Base-by-base conservation (phyloP, 2,329 filamentous ascomycete species). In the Colletotrichum lini region DNA sequence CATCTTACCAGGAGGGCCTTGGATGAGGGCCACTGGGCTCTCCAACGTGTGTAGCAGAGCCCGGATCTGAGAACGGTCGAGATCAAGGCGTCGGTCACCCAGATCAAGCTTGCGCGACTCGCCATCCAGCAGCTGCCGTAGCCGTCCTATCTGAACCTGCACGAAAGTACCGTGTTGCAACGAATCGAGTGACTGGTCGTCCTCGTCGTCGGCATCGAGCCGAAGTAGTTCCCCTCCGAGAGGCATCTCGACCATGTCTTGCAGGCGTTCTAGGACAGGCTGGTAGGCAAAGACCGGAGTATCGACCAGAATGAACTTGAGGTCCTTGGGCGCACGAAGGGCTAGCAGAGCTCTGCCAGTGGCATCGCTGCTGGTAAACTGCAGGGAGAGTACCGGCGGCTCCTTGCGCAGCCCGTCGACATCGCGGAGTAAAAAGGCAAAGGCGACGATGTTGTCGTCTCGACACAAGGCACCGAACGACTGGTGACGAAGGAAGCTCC, bases 251-350 rank as follows among this genome's bases (percentile, higher is more conserved):
- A 77, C 80, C 30, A 89, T 88, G 0, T 82, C 79, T 76, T 93
- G 86, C 1, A 94, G 80, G 1, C 88, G 84, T 58, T 86, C 79
- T 5, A 94, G 77, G 1, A 94, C 84, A 0, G 92, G 92, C 65
- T 93, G 90, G 66, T 90, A 93, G 0, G 92, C 89, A 76, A 94
- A 94, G 0, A 91, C 85, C 0, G 92, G 84, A 0, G 92, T 91
- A 52, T 93, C 87, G 0, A 94, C 87, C 2, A 90, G 79, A 0
- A 91, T 77, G 54, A 94, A 90, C 2, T 76, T 77, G 3, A 88
- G 69, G 0, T 69, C 63, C 0, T 73, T 49, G 0, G 78, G 73
- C 0, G 76, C 67, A 9, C 83, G 80, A 8, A 91, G 75, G 0
- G 80, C 83, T 0, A 81, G 52, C 0, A 94, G 75, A 0, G 87